These are phyloP conservation scores for Pelargonium fulgidum DNA, from an alignment of 441 rosid genomes.

Conservation along the genomic window DNA sequence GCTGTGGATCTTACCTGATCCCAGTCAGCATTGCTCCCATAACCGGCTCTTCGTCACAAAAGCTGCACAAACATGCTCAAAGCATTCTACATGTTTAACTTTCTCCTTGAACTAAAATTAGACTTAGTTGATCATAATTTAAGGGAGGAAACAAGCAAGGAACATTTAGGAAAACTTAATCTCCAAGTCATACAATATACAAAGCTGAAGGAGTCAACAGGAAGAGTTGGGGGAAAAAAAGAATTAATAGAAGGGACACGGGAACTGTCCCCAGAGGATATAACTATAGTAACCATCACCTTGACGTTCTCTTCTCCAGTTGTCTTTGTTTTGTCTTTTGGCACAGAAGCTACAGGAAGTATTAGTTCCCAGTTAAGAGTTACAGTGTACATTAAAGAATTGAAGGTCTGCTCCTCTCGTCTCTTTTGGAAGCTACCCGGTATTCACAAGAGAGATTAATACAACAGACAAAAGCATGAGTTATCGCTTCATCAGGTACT, in stretches of 20 bases:
- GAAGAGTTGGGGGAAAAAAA: background rate
- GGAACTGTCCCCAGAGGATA: slow-evolving; percentile 17
- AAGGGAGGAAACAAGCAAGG: background rate
- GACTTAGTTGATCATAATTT: too few species aligned
- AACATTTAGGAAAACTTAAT: slow-evolving; percentile 1
- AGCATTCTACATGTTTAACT: too few species aligned
- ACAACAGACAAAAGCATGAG: slow-evolving; percentile 16
- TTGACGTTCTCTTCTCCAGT: slow-evolving; percentile 31
- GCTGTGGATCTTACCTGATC: too few species aligned
- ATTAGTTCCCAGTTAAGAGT: slow-evolving; percentile 36
- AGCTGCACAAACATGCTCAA: too few species aligned
- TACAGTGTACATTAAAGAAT: slow-evolving; percentile 56
- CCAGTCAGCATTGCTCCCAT: too few species aligned
- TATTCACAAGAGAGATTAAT: slow-evolving; percentile 43
- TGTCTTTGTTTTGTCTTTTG: slow-evolving; percentile 2
- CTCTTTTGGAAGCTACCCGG: slow-evolving; percentile 34
- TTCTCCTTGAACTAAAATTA: too few species aligned
- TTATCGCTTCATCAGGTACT: slow-evolving; percentile 23
- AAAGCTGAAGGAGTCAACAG: slow-evolving; percentile 9
- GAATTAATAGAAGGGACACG: slow-evolving; percentile 6
- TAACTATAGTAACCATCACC: slow-evolving; percentile 28
- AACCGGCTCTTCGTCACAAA: too few species aligned
- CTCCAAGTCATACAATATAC: slow-evolving; percentile 12
- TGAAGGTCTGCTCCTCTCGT: slow-evolving; percentile 29
- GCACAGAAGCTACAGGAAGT: slow-evolving; percentile 36